Percentiles rank a stretch among this genome's conserved stretches.
phyloP scores from a whole-genome alignment of 192 early-diverging fungal species.

The Pecoramyces ruminantium region DNA sequence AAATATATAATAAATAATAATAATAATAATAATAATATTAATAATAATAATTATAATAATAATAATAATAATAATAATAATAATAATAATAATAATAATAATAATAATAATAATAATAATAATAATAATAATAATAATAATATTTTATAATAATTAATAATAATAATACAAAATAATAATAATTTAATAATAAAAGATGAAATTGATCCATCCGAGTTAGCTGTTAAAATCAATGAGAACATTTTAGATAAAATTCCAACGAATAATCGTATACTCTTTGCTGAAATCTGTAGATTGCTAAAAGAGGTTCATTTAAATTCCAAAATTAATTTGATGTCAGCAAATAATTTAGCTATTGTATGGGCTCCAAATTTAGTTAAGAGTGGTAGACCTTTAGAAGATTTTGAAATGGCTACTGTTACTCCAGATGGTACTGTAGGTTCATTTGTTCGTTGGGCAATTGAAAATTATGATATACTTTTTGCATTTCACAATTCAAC shows the following conservation, averaged over 20 bases:
- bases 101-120: too few relatives aligned
- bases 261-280: slow-evolving; percentile 16
- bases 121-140: too few relatives aligned
- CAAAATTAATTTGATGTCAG: slow-evolving; percentile 64
- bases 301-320: slow-evolving; percentile 12
- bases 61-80: too few relatives aligned
- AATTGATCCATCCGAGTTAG: slow-evolving; percentile 11
- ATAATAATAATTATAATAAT: too few relatives aligned
- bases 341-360: slow-evolving; percentile 62
- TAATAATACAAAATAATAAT: too few relatives aligned
- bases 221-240: slow-evolving; percentile 13
- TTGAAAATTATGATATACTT: neutral
- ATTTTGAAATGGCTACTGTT: slow-evolving; percentile 21
- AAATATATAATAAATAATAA: too few relatives aligned
- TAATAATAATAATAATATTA: too few relatives aligned
- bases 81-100: too few relatives aligned
- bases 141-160: neutral
- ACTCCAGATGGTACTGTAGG: slow-evolving; percentile 13
- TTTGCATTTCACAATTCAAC: neutral
- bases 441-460: neutral
- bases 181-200: neutral
- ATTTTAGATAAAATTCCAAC: slow-evolving; percentile 23
- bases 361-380: slow-evolving; percentile 73
- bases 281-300: neutral
- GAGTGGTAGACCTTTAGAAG: slow-evolving; percentile 18